Percentiles rank a stretch among this genome's conserved stretches.
Evolutionary conservation across 2,329 filamentous ascomycete genomes (phyloP).

Genomic region (Alternaria arborescens): DNA sequence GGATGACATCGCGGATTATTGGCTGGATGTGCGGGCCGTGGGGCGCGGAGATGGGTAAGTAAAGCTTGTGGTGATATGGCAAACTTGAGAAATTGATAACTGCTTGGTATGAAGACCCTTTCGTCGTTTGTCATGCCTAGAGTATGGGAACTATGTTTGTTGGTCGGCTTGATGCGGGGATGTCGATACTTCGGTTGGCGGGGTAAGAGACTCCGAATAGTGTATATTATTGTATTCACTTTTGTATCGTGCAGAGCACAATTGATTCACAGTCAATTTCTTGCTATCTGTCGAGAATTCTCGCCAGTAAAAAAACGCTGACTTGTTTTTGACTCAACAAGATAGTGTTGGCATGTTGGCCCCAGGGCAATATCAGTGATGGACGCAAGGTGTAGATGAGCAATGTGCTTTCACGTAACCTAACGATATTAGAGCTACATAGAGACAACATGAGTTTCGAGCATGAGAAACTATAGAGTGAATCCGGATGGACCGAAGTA

Average conservation of each 20-base stretch:
- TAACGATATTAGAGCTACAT: neutral
- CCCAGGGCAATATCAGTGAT: neutral
- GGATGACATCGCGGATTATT: slow-evolving; percentile 30
- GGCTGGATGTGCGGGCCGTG: neutral
- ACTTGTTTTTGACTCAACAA: neutral
- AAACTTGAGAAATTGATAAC: neutral
- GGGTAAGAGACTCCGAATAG: slow-evolving; percentile 12
- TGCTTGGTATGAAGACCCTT: neutral
- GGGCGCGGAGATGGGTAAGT: neutral
- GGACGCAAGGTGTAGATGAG: neutral
- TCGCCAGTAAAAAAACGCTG: neutral
- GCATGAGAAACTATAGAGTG: neutral
- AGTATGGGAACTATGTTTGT: neutral
- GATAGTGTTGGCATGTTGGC: neutral
- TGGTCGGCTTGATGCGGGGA: slow-evolving; percentile 1
- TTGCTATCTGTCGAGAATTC: neutral
- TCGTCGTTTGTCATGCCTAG: neutral
- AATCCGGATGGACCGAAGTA: neutral
- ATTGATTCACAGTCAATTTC: neutral
- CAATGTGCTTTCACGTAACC: neutral
- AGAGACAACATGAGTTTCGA: neutral
- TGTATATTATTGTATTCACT: neutral
- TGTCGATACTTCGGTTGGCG: slow-evolving; percentile 8
- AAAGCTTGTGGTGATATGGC: neutral
- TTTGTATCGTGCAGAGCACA: neutral